Conservation (phyloP, 495 filamentous ascomycete genomes). For the Podospora pseudopauciseta region DNA sequence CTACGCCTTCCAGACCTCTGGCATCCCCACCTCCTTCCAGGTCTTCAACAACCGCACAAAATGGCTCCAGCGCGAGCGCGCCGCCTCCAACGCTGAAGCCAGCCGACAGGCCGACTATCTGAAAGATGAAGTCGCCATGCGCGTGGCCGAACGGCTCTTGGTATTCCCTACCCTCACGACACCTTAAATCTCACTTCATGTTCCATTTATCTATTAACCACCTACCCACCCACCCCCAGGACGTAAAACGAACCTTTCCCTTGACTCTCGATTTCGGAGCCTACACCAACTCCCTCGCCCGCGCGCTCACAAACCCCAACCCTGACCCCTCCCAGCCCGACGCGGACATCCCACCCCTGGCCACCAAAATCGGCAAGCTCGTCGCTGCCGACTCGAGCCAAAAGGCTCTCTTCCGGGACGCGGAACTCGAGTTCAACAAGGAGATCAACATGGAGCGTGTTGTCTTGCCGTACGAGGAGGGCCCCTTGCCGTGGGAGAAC, state of each 20-base stretch:
- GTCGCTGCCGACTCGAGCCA: constrained; percentile 77
- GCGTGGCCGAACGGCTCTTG: constrained; percentile 82
- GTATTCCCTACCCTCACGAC: constrained; percentile 41
- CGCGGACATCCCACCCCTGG: constrained; percentile 58
- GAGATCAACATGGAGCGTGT: constrained; percentile 66
- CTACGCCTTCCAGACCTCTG: constrained; percentile 75
- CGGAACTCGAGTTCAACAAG: constrained; percentile 73
- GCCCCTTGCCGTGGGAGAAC: constrained; percentile 67
- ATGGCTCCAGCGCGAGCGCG: constrained; percentile 84
- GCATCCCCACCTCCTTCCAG: constrained; percentile 65
- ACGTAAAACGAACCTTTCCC: constrained; percentile 84
- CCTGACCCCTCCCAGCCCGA: constrained; percentile 54
- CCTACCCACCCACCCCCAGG: constrained; percentile 44
- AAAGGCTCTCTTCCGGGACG: constrained; percentile 78
- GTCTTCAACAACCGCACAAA: constrained; percentile 90
- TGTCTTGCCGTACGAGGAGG: constrained; percentile 64
- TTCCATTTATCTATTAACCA: not conserved
- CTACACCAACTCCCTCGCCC: constrained; percentile 91
- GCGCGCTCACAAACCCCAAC: constrained; percentile 65
- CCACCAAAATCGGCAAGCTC: constrained; percentile 63
- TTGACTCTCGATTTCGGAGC: constrained; percentile 90
- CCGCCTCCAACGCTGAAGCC: constrained; percentile 62
- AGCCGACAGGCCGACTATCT: constrained; percentile 86
- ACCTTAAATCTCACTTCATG: too few species aligned
- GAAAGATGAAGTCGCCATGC: constrained; percentile 81